Conservation (phyloP, 176 grass and related monocot species). For the Poa annua region DNA sequence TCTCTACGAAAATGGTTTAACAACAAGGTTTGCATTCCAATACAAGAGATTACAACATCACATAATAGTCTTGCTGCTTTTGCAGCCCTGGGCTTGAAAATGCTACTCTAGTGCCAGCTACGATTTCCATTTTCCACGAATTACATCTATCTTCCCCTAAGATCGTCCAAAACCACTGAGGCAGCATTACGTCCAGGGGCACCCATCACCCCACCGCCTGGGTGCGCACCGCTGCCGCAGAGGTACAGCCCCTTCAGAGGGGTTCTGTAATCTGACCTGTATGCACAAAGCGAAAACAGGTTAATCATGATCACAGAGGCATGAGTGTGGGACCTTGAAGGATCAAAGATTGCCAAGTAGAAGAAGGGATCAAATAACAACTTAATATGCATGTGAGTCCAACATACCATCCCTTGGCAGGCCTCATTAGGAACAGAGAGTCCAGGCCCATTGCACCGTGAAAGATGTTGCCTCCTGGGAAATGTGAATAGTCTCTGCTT, state of each 20-base stretch:
- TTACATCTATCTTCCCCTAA: slow-evolving; percentile 37
- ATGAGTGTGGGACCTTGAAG: background rate
- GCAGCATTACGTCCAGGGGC: slow-evolving; percentile 94
- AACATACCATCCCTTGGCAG: slow-evolving; percentile 87
- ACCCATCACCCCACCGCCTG: slow-evolving; percentile 95
- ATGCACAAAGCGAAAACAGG: slow-evolving; percentile 25
- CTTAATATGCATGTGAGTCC: background rate
- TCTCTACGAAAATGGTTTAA: background rate
- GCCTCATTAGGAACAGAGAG: slow-evolving; percentile 94
- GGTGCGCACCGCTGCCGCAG: slow-evolving; percentile 89
- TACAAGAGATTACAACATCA: background rate
- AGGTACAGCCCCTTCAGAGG: slow-evolving; percentile 89
- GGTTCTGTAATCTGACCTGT: slow-evolving; percentile 93
- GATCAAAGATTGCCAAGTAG: background rate
- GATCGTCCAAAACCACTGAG: slow-evolving; percentile 69
- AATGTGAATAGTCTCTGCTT: slow-evolving; percentile 29
- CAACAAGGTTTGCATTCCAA: background rate
- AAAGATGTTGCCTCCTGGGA: slow-evolving; percentile 91
- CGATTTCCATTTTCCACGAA: background rate
- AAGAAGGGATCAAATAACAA: background rate
- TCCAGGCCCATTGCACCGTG: slow-evolving; percentile 96
- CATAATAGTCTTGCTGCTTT: background rate
- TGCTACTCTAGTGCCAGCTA: background rate
- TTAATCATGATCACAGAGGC: slow-evolving; percentile 14
- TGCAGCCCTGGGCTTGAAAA: background rate